A percentile compares a stretch with the other conserved stretches of the same genome.
Conservation (phyloP, 1,139 yeast genomes). For the Kodamaea ohmeri region DNA sequence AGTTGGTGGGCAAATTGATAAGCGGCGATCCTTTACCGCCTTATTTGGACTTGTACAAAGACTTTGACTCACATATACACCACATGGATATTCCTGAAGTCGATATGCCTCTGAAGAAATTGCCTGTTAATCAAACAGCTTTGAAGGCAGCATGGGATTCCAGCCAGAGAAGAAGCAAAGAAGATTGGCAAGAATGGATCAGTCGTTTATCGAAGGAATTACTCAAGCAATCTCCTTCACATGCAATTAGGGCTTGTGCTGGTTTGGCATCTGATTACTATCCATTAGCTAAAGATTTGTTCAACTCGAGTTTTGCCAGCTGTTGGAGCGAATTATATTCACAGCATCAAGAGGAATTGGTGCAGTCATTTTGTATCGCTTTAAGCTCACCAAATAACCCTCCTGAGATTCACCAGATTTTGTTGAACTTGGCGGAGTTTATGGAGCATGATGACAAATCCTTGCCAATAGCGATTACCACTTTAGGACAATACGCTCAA, state of each 20-base stretch:
- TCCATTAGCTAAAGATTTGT: conserved; percentile 85
- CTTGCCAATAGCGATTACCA: conserved; percentile 83
- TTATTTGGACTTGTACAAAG: conserved; percentile 67
- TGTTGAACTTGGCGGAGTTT: conserved; percentile 87
- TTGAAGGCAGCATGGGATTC: conserved; percentile 91
- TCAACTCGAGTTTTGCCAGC: conserved; percentile 92
- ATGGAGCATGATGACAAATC: conserved; percentile 98
- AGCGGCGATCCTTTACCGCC: conserved; percentile 91
- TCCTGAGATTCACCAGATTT: conserved; percentile 90
- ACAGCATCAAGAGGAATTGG: conserved; percentile 89
- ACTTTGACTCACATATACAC: conserved; percentile 49
- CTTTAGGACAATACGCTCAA: conserved; percentile 90
- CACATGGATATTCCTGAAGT: conserved; percentile 62
- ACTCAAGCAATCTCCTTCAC: conserved; percentile 90
- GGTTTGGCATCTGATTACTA: conserved; percentile 84
- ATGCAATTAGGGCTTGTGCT: conserved; percentile 91
- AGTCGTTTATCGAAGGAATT: conserved; percentile 81
- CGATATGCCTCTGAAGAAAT: conserved; percentile 67
- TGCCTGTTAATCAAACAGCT: conserved; percentile 77
- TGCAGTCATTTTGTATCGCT: conserved; percentile 82
- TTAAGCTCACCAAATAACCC: conserved; percentile 89
- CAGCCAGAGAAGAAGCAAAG: conserved; percentile 80
- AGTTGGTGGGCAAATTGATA: conserved; percentile 69
- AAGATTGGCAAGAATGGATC: conserved; percentile 99
- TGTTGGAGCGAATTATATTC: conserved; percentile 94